Evolutionary conservation across 106 monocot genomes (phyloP), one percentile per base, ranked within the genome.

Genomic region (Vanilla planifolia): DNA sequence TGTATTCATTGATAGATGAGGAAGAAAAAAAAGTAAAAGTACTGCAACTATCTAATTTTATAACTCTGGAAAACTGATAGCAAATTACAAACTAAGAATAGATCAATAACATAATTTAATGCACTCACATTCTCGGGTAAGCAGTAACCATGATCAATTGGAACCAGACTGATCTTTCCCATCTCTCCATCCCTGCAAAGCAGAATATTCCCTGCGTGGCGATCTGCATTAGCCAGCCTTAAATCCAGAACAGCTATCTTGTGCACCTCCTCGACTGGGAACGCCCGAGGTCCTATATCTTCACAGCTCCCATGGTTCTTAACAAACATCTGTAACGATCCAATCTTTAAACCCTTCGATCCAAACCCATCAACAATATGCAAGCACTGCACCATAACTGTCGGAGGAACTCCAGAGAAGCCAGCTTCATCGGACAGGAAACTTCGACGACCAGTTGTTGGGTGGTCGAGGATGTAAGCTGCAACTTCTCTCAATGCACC

Each of bases 401-500:
- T 83, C 8, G 74, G 78, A 55, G 83, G 83, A 22, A 83, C 83
- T 21, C 83, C 74, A 35, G 78, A 61, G 61, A 83, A 83, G 32
- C 83, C 83, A 23, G 63, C n/a, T 17, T 71, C 78, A 48, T 68
- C 62, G 24, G n/a, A 25, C 1, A 43, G 58, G 25, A 78, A 71
- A 5, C 69, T 73, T 0, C 64, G 77, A 5, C n/a, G 66, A 3
- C 84, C 79, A 57, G 51, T 53, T 9, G 62, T 34, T 1, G 78
- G 84, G 64, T 75, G 79, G 27, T 84, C 84, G n/a, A 84, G 72
- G 47, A 84, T 64, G 48, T 84, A 84, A 5, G 84, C 79, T 5
- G 84, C 79, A 33, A 84, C 84, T 56, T 84, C 84, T 60, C 79
- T 84, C 4, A 84, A 27, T 8, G 84, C 84, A 55, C 84, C 79